A percentile compares a stretch with the other conserved stretches of the same genome.
Evolutionary conservation across 768 basidiomycete genomes (phyloP).

Genomic region (Suillus alpinus): DNA sequence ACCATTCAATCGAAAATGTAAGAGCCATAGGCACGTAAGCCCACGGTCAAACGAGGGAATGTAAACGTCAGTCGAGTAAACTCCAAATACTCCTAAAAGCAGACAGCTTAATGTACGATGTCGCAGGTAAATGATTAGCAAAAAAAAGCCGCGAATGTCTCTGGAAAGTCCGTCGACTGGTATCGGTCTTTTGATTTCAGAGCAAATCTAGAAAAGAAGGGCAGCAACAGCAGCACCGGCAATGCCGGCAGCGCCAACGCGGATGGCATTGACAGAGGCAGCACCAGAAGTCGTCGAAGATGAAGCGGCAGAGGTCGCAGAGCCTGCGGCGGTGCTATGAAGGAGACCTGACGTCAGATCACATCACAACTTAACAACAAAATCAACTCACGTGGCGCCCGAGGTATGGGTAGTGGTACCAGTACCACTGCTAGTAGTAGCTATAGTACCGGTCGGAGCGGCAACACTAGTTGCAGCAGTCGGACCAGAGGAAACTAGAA

Average conservation of each 20-base stretch:
- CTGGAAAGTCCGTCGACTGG: constrained; percentile 14
- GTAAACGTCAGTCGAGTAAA: constrained; percentile 4
- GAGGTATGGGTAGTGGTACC: background rate
- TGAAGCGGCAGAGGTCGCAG: constrained; percentile 22
- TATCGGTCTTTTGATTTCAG: constrained; percentile 17
- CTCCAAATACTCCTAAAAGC: constrained; percentile 3
- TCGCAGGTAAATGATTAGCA: constrained; percentile 9
- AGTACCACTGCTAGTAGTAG: constrained; percentile 1
- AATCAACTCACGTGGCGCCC: constrained; percentile 18
- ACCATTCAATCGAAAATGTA: constrained; percentile 1
- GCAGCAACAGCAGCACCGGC: constrained; percentile 35
- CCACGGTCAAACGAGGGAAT: background rate
- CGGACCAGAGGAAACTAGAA: constrained; percentile 23
- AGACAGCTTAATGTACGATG: constrained; percentile 13
- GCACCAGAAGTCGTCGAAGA: constrained; percentile 28
- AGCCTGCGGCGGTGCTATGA: constrained; percentile 8
- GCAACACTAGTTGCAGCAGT: constrained; percentile 11
- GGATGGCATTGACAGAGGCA: constrained; percentile 42
- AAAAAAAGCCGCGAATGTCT: constrained; percentile 13
- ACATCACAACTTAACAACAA: background rate
- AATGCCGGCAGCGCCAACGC: constrained; percentile 41
- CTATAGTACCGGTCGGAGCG: constrained; percentile 1
- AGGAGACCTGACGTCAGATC: constrained; percentile 10
- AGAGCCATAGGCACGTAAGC: constrained; percentile 6
- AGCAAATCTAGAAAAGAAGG: constrained; percentile 32